phyloP scores from a whole-genome alignment of 192 early-diverging fungal genomes.

The Chytriomyces sp. region DNA sequence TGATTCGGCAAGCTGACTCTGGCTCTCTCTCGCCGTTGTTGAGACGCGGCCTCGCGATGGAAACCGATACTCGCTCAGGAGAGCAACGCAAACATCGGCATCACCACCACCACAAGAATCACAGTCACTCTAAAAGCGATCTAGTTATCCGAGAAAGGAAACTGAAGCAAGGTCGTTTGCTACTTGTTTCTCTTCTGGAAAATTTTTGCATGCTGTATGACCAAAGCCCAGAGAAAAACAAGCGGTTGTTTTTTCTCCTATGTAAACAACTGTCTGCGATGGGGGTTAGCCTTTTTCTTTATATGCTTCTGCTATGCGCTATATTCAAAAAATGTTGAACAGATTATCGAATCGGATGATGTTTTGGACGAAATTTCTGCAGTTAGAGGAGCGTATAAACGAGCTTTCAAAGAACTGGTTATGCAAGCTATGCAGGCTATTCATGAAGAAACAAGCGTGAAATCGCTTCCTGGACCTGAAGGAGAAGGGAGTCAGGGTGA shows the following conservation, averaged over 20 bases:
- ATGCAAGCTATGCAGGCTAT: conserved; percentile 77
- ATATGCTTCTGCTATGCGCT: conserved; percentile 80
- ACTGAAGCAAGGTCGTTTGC: conserved; percentile 72
- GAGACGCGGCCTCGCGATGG: background rate
- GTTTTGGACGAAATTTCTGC: conserved; percentile 83
- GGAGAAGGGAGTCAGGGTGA: background rate
- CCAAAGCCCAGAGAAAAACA: conserved; percentile 82
- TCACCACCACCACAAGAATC: conserved; percentile 7
- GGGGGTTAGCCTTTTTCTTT: conserved; percentile 72
- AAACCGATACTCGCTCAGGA: background rate
- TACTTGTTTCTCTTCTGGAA: conserved; percentile 88
- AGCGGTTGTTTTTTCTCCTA: conserved; percentile 82
- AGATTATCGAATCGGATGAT: conserved; percentile 59
- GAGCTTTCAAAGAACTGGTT: conserved; percentile 84
- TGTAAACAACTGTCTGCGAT: conserved; percentile 84
- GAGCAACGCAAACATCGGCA: background rate
- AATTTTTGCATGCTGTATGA: conserved; percentile 90
- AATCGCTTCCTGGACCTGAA: conserved; percentile 12
- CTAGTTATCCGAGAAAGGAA: conserved; percentile 29
- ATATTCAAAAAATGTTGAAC: conserved; percentile 69
- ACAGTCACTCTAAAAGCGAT: background rate
- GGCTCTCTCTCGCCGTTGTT: conserved; percentile 10
- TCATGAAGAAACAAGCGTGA: conserved; percentile 36
- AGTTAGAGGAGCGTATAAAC: conserved; percentile 83
- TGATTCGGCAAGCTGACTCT: background rate